Evolutionary conservation across 495 filamentous ascomycete genomes (phyloP).

Genomic region (Barbatosphaeria neglecta): DNA sequence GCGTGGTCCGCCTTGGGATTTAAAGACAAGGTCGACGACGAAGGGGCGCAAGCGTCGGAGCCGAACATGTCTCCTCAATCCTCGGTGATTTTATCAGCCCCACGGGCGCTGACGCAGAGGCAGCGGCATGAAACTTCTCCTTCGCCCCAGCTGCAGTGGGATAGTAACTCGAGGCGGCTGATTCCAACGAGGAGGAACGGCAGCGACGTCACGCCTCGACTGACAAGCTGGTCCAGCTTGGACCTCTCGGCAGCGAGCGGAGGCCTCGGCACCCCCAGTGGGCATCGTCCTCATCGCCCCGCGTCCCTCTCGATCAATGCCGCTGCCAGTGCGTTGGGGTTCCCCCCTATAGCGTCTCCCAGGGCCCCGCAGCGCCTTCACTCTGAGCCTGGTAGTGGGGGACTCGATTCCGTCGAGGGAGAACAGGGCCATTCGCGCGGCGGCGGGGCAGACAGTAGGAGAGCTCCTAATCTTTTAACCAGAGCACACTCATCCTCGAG

Average conservation of each 20-base stretch:
- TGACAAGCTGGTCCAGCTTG: constrained; percentile 9
- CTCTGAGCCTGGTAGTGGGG: too few species aligned
- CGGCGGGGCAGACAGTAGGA: constrained; percentile 1
- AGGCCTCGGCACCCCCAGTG: constrained; percentile 9
- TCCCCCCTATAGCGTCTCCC: constrained; percentile 10
- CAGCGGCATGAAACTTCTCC: constrained; percentile 6
- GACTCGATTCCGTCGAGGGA: too few species aligned
- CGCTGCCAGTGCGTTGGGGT: constrained; percentile 33
- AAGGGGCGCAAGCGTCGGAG: not conserved
- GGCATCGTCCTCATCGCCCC: constrained; percentile 11
- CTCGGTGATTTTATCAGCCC: constrained; percentile 9
- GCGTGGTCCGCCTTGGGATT: constrained; percentile 55
- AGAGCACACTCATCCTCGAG: constrained; percentile 6
- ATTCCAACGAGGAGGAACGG: constrained; percentile 11
- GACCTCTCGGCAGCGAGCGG: constrained; percentile 12
- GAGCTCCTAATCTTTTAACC: too few species aligned
- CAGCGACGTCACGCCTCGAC: constrained; percentile 9
- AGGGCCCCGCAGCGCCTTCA: too few species aligned
- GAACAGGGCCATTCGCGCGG: not conserved
- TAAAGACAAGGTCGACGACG: constrained; percentile 6
- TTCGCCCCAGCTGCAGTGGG: constrained; percentile 21
- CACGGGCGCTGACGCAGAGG: constrained; percentile 12
- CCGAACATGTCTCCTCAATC: constrained; percentile 3
- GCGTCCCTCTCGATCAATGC: constrained; percentile 32
- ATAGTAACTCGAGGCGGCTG: constrained; percentile 32